Evolutionary conservation across 1,284 basidiomycete genomes (phyloP), one percentile per base, ranked within the genome.

Genomic region (Peniophora sp.): DNA sequence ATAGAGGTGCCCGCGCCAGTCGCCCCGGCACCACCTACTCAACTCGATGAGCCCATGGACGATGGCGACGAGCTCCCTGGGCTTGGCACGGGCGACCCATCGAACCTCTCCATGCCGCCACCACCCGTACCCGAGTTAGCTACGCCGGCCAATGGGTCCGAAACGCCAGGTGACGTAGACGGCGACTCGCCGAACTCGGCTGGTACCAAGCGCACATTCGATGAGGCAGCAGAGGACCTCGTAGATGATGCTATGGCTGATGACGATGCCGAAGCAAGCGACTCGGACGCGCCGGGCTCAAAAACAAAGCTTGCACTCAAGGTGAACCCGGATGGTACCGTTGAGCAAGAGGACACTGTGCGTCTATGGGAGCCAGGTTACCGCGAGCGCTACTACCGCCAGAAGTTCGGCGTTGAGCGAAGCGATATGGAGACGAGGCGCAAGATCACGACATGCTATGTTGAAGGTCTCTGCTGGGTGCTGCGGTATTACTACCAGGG

Each of bases 401-500:
- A 93, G 60, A 99, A 99, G 72, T 99, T 99, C 63, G 87, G 86
- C 8, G 74, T 92, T 10, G 81, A 89, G 58, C 68, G 80, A 19
- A 76, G 70, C 20, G 91, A 98, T 61, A 69, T 64, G 3, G 83
- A 85, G 55, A 89, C 93, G 67, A 79, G 82, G 54, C 56, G 17
- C 59, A 96, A 93, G 54, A 65, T 99, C 51, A 89, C 92, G 2
- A 81, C 79, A 55, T 69, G 73, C 35, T 99, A 99, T 66, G 78
- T 98, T 52, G 95, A 99, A 70, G 97, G 97, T 41, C 76, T 99
- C 48, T 85, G 85, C 52, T 99, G 97, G 97, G 97, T 99, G 0
- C 70, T 99, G 49, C 86, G 89, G 53, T 99, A 99, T 70, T 99
- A 99, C 65, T 99, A 98, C 68, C 96, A 98, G 78, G 97, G 97